phyloP scores from a whole-genome alignment of 148 eudicot species.

The Cornus suecica region DNA sequence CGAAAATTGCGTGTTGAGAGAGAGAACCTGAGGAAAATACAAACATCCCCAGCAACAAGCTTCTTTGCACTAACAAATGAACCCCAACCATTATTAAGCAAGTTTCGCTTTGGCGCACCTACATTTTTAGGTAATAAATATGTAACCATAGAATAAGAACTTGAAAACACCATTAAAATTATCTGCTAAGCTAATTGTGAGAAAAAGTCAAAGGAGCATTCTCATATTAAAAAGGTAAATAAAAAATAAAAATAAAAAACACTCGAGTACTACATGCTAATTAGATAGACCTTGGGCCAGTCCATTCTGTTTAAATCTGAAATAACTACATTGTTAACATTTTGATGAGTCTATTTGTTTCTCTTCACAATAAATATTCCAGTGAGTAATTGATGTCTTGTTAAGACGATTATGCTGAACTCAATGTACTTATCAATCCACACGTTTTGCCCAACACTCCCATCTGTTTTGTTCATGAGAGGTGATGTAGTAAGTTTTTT shows the following conservation, averaged over 20 bases:
- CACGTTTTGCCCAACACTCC: background rate
- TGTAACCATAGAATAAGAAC: background rate
- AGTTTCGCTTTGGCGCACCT: constrained; percentile 25
- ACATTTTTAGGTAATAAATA: background rate
- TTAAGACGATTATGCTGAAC: background rate
- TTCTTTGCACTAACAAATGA: constrained; percentile 17
- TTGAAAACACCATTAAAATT: background rate
- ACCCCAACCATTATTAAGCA: constrained; percentile 26
- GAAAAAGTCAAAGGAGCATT: too few relatives aligned
- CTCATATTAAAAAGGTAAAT: too few relatives aligned
- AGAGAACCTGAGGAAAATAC: constrained; percentile 21
- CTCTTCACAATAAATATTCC: background rate
- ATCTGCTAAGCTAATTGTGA: background rate
- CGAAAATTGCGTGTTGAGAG: background rate
- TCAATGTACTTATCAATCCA: background rate
- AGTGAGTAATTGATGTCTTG: background rate
- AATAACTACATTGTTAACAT: background rate
- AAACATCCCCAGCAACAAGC: constrained; percentile 22
- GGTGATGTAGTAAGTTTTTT: background rate
- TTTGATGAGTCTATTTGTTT: background rate
- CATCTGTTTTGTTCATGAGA: background rate
- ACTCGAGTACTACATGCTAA: background rate
- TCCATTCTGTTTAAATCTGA: background rate
- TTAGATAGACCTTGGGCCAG: background rate
- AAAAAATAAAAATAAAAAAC: background rate